phyloP scores from a whole-genome alignment of 2,329 filamentous ascomycete species.

The Calonectria ilicicola region DNA sequence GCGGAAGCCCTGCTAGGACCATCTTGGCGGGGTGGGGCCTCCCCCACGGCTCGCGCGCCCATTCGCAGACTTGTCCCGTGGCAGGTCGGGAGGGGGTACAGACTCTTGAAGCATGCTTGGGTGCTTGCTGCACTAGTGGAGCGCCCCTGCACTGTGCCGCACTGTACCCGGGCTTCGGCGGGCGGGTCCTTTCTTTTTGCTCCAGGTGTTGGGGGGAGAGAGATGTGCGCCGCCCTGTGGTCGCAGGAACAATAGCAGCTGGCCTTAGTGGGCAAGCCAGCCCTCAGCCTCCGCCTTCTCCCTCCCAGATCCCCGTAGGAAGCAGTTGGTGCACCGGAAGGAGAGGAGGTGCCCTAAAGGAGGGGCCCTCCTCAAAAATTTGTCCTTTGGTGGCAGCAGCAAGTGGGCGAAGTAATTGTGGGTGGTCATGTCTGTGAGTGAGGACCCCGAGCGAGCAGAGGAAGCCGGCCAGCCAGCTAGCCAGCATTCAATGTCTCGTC shows the following conservation, averaged over 20 bases:
- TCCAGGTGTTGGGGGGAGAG: background rate
- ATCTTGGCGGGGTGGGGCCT: conserved; percentile 17
- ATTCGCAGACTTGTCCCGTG: conserved; percentile 20
- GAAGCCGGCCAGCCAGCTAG: background rate
- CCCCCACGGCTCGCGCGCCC: conserved; percentile 21
- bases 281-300: conserved; percentile 12
- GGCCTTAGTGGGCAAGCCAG: conserved; percentile 3
- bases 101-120: conserved; percentile 7
- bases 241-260: background rate
- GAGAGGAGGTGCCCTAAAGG: conserved; percentile 1
- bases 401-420: conserved; percentile 2
- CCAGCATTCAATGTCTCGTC: background rate
- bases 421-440: background rate
- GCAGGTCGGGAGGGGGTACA: conserved; percentile 12
- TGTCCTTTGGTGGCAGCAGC: background rate
- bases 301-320: background rate
- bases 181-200: conserved; percentile 18
- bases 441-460: too few species aligned
- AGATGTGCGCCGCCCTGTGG: conserved; percentile 3
- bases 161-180: conserved; percentile 17
- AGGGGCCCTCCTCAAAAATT: background rate
- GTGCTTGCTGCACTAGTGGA: conserved; percentile 6
- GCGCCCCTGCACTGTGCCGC: conserved; percentile 8
- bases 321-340: background rate
- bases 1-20: conserved; percentile 17